Percentiles rank a stretch among this genome's conserved stretches.
phyloP scores from a whole-genome alignment of 2,329 filamentous ascomycete genomes.

The Fusarium sp. region DNA sequence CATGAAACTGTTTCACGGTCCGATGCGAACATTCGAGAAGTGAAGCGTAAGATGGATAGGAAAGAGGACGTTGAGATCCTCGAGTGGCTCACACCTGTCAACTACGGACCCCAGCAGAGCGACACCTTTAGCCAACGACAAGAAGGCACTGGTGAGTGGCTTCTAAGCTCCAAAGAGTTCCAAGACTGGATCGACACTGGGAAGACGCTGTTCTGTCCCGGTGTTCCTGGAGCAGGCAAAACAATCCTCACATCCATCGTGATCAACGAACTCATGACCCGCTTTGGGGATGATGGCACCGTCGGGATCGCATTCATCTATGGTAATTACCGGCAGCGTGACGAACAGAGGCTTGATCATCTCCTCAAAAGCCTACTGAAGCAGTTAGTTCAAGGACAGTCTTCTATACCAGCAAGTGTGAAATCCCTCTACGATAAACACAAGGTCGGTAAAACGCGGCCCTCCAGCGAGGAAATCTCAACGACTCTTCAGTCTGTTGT shows the following conservation, averaged over 20 bases:
- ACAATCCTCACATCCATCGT: background rate
- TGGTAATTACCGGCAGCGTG: background rate
- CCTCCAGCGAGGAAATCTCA: background rate
- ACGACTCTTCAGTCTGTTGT: background rate
- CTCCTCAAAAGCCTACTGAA: background rate
- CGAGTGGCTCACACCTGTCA: background rate
- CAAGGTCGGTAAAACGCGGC: fast-evolving
- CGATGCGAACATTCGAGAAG: fast-evolving
- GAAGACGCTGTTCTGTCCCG: fast-evolving
- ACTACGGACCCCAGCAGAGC: fast-evolving
- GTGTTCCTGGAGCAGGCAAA: background rate
- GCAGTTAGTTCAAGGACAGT: background rate
- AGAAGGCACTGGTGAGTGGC: background rate
- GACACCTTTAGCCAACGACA: background rate
- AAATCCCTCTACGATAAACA: fast-evolving
- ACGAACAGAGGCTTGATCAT: background rate
- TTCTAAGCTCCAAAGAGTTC: fast-evolving
- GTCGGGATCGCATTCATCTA: background rate
- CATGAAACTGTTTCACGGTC: background rate
- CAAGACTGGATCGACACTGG: fast-evolving
- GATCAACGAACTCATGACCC: background rate
- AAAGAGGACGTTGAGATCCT: background rate
- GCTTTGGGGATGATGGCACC: fast-evolving
- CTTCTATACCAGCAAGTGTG: background rate
- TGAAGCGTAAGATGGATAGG: fast-evolving